phyloP scores from a whole-genome alignment of 176 grass and related monocot genomes.

The Dactylis glomerata region DNA sequence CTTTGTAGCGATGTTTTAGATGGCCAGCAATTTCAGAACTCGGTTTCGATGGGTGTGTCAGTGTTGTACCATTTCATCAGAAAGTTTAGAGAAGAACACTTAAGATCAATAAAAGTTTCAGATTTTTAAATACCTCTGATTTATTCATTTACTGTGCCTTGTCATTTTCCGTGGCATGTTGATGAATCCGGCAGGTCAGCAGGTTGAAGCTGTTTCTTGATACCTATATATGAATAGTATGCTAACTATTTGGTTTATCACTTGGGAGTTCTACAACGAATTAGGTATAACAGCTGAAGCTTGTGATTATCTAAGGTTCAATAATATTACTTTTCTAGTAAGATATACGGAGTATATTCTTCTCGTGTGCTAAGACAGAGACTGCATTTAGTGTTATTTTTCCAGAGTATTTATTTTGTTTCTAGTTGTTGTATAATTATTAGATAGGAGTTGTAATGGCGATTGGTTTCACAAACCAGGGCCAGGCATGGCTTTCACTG shows the following conservation, averaged over 20 bases:
- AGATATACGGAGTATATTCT: background rate
- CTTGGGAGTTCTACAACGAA: background rate
- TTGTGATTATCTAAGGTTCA: background rate
- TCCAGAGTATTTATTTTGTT: background rate
- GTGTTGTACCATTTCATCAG: slow-evolving; percentile 26
- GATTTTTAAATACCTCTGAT: background rate
- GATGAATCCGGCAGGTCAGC: background rate
- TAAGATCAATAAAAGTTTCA: slow-evolving; percentile 4
- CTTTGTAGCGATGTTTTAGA: slow-evolving; percentile 27
- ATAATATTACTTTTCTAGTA: background rate
- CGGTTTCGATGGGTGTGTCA: slow-evolving; percentile 3
- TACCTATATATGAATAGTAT: background rate
- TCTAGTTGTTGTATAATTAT: background rate
- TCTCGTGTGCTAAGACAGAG: background rate
- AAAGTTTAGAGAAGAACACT: slow-evolving; percentile 24
- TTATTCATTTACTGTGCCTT: background rate
- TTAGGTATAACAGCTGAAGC: background rate
- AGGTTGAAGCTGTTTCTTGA: background rate
- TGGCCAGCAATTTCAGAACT: slow-evolving; percentile 26
- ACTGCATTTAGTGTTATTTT: background rate
- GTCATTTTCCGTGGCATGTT: background rate
- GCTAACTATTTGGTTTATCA: background rate
- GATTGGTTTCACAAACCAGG: background rate
- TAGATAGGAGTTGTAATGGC: background rate
- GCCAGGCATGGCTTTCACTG: background rate